Conservation (phyloP, 805 yeast species). For the Metschnikowia kofuensis region DNA sequence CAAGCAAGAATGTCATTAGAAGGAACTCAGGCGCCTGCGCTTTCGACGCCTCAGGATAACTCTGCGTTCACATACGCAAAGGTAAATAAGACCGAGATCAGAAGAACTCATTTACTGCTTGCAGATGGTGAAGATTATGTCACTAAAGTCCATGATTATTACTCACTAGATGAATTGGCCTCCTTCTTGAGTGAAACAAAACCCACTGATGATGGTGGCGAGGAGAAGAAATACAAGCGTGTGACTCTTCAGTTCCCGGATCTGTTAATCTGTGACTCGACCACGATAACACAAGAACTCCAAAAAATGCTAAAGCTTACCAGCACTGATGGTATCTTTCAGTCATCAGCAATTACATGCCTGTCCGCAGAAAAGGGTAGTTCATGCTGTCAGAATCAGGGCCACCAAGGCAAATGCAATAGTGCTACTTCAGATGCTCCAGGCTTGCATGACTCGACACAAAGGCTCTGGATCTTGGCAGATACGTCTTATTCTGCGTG, state of each 20-base stretch:
- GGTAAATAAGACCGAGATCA: conserved; percentile 24
- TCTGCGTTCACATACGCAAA: conserved; percentile 48
- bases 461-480: conserved; percentile 76
- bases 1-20: conserved; percentile 8
- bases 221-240: conserved; percentile 33
- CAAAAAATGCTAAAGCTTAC: conserved; percentile 34
- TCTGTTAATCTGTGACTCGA: conserved; percentile 69
- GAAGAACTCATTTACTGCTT: conserved; percentile 27
- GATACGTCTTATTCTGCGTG: conserved; percentile 96
- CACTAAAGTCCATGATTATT: conserved; percentile 46
- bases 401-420: neutral
- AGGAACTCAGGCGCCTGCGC: conserved; percentile 53
- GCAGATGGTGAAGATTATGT: conserved; percentile 28
- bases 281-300: conserved; percentile 58
- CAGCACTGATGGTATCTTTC: neutral
- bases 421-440: neutral
- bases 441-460: conserved; percentile 7
- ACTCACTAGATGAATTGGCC: conserved; percentile 50
- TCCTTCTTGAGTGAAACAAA: conserved; percentile 31
- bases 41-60: conserved; percentile 74
- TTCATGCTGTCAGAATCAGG: neutral
- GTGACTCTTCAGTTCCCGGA: conserved; percentile 94
- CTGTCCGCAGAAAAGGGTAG: neutral
- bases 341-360: neutral
- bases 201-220: conserved; percentile 15